phyloP scores from a whole-genome alignment of 805 yeast species.

The Groenewaldozyma salmanticensis region DNA sequence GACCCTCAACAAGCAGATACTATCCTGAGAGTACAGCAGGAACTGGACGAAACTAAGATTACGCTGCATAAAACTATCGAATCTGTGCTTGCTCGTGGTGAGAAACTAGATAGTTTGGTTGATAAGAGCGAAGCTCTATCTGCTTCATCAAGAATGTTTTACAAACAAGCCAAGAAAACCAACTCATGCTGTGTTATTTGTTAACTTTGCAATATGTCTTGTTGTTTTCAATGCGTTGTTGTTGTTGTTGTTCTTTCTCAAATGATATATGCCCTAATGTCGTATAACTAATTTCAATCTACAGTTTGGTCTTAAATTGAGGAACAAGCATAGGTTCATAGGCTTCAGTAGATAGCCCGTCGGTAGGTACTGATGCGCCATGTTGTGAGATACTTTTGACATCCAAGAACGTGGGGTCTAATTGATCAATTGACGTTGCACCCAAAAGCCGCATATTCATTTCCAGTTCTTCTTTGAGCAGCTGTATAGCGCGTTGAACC shows the following conservation, averaged over 20 bases:
- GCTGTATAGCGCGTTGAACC: slow-evolving; percentile 51
- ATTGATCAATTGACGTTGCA: slow-evolving; percentile 48
- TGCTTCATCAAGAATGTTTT: slow-evolving; percentile 82
- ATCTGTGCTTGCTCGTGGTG: slow-evolving; percentile 90
- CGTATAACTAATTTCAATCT: slow-evolving; percentile 1
- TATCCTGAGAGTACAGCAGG: slow-evolving; percentile 94
- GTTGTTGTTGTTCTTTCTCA: too few relatives aligned
- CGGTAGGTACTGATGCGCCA: slow-evolving; percentile 37
- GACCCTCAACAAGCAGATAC: slow-evolving; percentile 97
- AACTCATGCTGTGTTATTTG: slow-evolving; percentile 76
- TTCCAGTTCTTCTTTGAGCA: slow-evolving; percentile 59
- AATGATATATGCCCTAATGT: too few relatives aligned
- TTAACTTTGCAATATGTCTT: too few relatives aligned
- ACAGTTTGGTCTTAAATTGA: slow-evolving; percentile 33
- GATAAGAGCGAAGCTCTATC: slow-evolving; percentile 93
- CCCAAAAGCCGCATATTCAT: slow-evolving; percentile 79
- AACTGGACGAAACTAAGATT: slow-evolving; percentile 93
- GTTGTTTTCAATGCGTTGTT: too few relatives aligned
- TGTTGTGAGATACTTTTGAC: slow-evolving; percentile 34
- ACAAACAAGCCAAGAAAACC: slow-evolving; percentile 92
- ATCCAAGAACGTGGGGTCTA: slow-evolving; percentile 57
- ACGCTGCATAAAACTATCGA: slow-evolving; percentile 94
- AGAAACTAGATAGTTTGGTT: slow-evolving; percentile 84
- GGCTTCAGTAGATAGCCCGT: slow-evolving; percentile 42
- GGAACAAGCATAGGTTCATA: slow-evolving; percentile 51